These are phyloP conservation scores for Cinchona pubescens DNA, from an alignment of 257 asterid species.

Conservation along the genomic window DNA sequence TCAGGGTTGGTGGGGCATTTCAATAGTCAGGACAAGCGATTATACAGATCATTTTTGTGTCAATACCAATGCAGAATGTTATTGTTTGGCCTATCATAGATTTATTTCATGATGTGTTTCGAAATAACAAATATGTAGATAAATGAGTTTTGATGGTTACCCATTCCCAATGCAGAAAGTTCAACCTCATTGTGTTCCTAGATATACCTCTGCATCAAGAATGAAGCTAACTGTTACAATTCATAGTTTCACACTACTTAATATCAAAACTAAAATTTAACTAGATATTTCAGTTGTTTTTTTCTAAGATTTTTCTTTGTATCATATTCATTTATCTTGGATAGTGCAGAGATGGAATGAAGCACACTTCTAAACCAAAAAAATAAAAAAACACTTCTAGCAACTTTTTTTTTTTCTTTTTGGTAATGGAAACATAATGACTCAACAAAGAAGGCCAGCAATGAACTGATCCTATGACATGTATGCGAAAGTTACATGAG, in stretches of 20 bases:
- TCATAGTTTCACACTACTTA: not conserved
- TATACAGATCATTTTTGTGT: not conserved
- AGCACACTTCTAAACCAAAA: not conserved
- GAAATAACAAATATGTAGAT: not conserved
- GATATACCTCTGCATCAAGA: slow-evolving; percentile 66
- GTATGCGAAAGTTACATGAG: not conserved
- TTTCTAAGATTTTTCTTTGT: not conserved
- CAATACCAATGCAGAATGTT: not conserved
- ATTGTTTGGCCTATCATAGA: not conserved
- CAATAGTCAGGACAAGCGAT: not conserved
- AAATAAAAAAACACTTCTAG: too few species aligned
- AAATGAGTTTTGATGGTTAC: slow-evolving; percentile 32
- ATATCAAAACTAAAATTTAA: not conserved
- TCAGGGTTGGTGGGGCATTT: not conserved
- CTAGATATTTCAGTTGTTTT: not conserved
- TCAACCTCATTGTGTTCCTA: slow-evolving; percentile 93
- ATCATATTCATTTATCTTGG: not conserved
- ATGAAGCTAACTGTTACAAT: not conserved
- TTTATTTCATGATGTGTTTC: not conserved
- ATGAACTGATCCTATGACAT: too few species aligned
- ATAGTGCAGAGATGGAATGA: not conserved
- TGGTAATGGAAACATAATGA: too few species aligned
- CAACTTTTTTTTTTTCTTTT: too few species aligned
- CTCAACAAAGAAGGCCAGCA: not conserved
- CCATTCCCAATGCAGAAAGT: slow-evolving; percentile 98